Base-by-base conservation (phyloP, 495 filamentous ascomycete species). In the Daldinia childiae region DNA sequence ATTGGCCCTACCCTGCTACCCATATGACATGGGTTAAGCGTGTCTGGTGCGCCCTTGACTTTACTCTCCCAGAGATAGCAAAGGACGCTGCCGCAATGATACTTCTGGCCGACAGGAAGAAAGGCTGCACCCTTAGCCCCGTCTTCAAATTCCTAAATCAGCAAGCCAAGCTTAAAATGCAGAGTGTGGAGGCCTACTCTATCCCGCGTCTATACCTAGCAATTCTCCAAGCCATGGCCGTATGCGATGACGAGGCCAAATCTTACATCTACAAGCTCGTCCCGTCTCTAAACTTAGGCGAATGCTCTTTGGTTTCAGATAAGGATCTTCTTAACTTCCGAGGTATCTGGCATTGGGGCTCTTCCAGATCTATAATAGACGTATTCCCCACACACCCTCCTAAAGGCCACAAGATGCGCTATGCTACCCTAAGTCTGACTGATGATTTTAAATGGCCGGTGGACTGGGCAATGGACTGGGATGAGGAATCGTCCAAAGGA, bases 21-120 rank as follows among this genome's bases (percentile, higher is more conserved):
- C 19, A 48, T 12, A 48, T 48, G 19, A 4, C 43, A 12, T 48
- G 43, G 43, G 43, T 48, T 24, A 48, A 14, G 19, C 43, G 43
- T 48, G 19, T 48, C 43, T 48, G 19, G 43, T 14, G 19, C 43
- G 43, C 43, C 19, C 43, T 48, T 12, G 43, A 48, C 19, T 19
- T 9, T 12, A 0, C 12, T 4, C 19, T 48, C 17, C 43, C 43
- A 12, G 19, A 3, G 2, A 24, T 48, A 24, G 43, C 43, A 24
- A 24, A 14, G 43, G 43, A 48, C 43, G 43, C 43, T 48, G 43
- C 43, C 19, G 43, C 43, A 48, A 48, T 48, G 43, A 48, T 48
- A 21, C 43, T 48, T 24, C 43, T 48, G 6, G 43, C 17, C 19
- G 19, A 48, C 19, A 21, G 17, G 21, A 48, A 48, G 7, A 2